phyloP scores from a whole-genome alignment of 805 yeast species.

The Nakazawaea peltata region DNA sequence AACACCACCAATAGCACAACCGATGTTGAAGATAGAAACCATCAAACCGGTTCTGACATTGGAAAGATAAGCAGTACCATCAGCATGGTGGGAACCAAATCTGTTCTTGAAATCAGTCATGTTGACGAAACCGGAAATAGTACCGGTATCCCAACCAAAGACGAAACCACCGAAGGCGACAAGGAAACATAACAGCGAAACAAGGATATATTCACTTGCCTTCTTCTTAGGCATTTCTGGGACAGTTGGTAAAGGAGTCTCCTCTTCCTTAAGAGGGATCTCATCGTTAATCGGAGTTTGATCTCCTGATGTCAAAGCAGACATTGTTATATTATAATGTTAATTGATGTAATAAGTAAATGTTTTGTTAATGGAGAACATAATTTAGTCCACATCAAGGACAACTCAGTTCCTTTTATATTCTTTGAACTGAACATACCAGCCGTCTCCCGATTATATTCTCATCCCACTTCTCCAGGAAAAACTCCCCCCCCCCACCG shows the following conservation, averaged over 20 bases:
- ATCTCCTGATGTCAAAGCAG: conserved; percentile 4
- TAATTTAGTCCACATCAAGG: no score
- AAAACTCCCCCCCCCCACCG: no score
- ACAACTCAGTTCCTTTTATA: no score
- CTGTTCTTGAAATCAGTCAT: conserved; percentile 47
- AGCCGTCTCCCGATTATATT: no score
- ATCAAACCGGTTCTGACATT: conserved; percentile 51
- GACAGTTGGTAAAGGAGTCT: background rate
- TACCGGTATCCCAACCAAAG: conserved; percentile 76
- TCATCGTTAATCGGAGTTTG: conserved; percentile 9
- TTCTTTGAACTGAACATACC: no score
- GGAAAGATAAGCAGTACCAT: conserved; percentile 36
- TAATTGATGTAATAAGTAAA: background rate
- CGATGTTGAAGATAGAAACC: conserved; percentile 63
- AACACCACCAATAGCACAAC: conserved; percentile 69
- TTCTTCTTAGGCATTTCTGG: conserved; percentile 17
- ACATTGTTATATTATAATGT: conserved; percentile 5
- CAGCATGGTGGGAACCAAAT: conserved; percentile 37
- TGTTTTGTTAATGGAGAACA: no score
- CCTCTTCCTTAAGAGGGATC: conserved; percentile 4
- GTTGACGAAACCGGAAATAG: conserved; percentile 63
- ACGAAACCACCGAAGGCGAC: conserved; percentile 74
- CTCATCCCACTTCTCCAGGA: no score
- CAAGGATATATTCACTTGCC: conserved; percentile 16
- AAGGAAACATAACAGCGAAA: conserved; percentile 34